Base-by-base conservation (phyloP, 1,139 yeast genomes). In the Candida neerlandica region DNA sequence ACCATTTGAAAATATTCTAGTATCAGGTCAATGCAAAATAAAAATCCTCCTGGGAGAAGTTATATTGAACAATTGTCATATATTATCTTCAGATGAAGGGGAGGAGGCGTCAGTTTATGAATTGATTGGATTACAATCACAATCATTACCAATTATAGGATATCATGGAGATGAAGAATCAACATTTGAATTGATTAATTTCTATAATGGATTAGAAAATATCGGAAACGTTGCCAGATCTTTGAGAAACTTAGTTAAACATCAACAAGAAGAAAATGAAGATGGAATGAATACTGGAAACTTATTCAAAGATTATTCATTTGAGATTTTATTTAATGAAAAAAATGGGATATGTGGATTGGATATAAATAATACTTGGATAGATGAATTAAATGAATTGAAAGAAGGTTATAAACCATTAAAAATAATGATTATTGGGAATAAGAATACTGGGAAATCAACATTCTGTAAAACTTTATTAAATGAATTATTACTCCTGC, bases 371-470 rank as follows among this genome's bases (percentile, higher is more conserved):
- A 50, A 52, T 14, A 40, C 53, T 0, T 68, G 74, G 72, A 46
- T 56, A 2, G 44, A 51, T 6, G 50, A 53, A 5, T 51, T 66
- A 19, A 46, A 50, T 3, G 41, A 41, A 26, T 40, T 49, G 27
- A 51, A 37, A 15, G 15, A 33, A 12, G 6, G 10, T 16, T 16
- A 40, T 40, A 34, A 41, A 33, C 19, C 47, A 38, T 52, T 54
- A 7, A 56, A 59, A 9, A 58, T 69, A 14, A 64, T 72, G 59
- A 64, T 74, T 0, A 67, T 73, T 11, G 81, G 80, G 1, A 71
- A 70, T 46, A 91, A 90, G 61, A 87, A 88, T 54, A 80, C 91
- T 1, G 98, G 98, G 1, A 92, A 92, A 61, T 86, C 97, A 0
- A 86, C 96, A 0, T 74, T 89, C 43, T 67, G 85, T 14, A 78